phyloP scores from a whole-genome alignment of 2,329 filamentous ascomycete genomes.

The Pseudogymnoascus sp. region DNA sequence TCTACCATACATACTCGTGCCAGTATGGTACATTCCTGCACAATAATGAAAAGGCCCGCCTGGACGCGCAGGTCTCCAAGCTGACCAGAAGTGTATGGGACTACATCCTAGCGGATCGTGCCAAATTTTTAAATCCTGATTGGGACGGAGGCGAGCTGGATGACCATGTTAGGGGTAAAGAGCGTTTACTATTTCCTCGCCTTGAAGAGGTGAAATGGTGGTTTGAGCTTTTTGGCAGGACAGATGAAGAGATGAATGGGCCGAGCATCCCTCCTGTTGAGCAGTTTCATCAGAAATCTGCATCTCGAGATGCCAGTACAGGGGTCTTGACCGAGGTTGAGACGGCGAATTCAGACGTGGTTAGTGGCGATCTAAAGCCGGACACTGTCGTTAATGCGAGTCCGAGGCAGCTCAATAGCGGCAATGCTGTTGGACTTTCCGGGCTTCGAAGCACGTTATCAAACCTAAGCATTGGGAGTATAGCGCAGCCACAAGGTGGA shows the following conservation, averaged over 20 bases:
- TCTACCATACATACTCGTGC: slow-evolving; percentile 92
- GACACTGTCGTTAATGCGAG: slow-evolving; percentile 10
- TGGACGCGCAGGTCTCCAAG: slow-evolving; percentile 59
- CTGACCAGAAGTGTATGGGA: slow-evolving; percentile 87
- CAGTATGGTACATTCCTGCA: slow-evolving; percentile 96
- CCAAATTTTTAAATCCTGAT: slow-evolving; percentile 73
- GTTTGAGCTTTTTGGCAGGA: slow-evolving; percentile 77
- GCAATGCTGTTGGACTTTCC: slow-evolving; percentile 30
- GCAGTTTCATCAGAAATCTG: not conserved
- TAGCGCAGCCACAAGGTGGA: slow-evolving; percentile 22
- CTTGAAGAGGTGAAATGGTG: slow-evolving; percentile 84
- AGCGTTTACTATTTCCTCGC: slow-evolving; percentile 75
- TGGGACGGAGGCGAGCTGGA: slow-evolving; percentile 66
- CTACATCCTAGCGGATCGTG: slow-evolving; percentile 75
- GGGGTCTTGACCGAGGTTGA: slow-evolving; percentile 24
- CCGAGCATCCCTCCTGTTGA: not conserved
- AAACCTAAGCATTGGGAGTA: slow-evolving; percentile 33
- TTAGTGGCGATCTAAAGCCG: not conserved
- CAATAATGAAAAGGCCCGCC: slow-evolving; percentile 85
- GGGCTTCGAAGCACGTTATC: slow-evolving; percentile 37
- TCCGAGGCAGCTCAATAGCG: slow-evolving; percentile 22
- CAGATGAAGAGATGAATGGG: slow-evolving; percentile 88
- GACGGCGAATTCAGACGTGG: slow-evolving; percentile 17
- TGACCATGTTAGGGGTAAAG: slow-evolving; percentile 69
- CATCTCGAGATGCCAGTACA: not conserved